Evolutionary conservation across 495 filamentous ascomycete genomes (phyloP).

Genomic region (Parathielavia hyrcaniae): DNA sequence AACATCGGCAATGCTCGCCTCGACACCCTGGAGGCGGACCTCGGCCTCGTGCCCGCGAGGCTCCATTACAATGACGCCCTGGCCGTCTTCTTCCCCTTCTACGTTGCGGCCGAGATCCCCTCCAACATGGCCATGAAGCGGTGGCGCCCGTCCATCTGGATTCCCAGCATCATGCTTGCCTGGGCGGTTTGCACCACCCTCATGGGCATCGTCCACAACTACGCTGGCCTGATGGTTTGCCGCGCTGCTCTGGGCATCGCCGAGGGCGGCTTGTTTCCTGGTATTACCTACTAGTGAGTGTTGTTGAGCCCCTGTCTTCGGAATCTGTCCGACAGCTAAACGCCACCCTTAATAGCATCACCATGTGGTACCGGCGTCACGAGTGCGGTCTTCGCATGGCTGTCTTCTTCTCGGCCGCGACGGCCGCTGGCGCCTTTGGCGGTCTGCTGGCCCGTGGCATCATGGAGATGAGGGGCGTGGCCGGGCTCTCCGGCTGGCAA

Average conservation of each 20-base stretch:
- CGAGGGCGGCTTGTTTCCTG: slow-evolving; percentile 77
- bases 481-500: slow-evolving; percentile 60
- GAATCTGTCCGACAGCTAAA: background rate
- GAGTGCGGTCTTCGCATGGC: slow-evolving; percentile 62
- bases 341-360: slow-evolving; percentile 41
- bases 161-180: slow-evolving; percentile 51
- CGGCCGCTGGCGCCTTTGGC: slow-evolving; percentile 72
- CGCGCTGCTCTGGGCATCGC: slow-evolving; percentile 67
- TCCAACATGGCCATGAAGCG: slow-evolving; percentile 65
- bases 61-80: slow-evolving; percentile 65
- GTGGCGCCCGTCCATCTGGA: slow-evolving; percentile 56
- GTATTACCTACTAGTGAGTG: slow-evolving; percentile 59
- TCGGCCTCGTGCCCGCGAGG: slow-evolving; percentile 49
- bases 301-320: background rate
- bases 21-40: slow-evolving; percentile 54
- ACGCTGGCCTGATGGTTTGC: slow-evolving; percentile 62
- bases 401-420: slow-evolving; percentile 79
- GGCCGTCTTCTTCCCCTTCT: slow-evolving; percentile 80
- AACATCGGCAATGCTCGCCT: slow-evolving; percentile 82
- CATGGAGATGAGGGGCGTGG: slow-evolving; percentile 57
- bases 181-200: slow-evolving; percentile 54
- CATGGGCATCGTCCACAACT: slow-evolving; percentile 72
- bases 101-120: slow-evolving; percentile 68
- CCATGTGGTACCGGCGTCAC: slow-evolving; percentile 63
- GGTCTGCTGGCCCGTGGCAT: slow-evolving; percentile 68